Evolutionary conservation across 768 basidiomycete genomes (phyloP), one percentile per base, ranked within the genome.

Genomic region (Pleurotus eryngii): DNA sequence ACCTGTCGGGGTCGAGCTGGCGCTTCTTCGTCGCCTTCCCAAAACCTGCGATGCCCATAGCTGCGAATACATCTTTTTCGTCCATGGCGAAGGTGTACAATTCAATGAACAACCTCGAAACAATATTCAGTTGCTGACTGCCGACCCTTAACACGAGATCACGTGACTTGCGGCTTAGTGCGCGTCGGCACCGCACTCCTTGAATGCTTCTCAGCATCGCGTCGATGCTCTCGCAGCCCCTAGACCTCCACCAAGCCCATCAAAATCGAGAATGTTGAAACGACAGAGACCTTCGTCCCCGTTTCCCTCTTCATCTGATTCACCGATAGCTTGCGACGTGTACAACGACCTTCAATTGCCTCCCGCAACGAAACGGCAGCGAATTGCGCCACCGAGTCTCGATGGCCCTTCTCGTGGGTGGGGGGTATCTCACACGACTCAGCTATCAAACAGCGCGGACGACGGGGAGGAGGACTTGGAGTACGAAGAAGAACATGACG

Each of bases 21-120:
- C 78, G 84, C 72, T 85, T 85, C 68, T 84, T 81, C 22, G 73
- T 66, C 45, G 85, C 71, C 73, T 92, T 94, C 22, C 92, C 92
- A 67, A 95, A 95, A 20, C 89, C 89, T 64, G 83, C 64, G 57
- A 94, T 89, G 5, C 92, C 92, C 87, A 95, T 92, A 9, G 87
- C 83, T 2, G 87, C 84, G 64, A 92, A 80, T 17, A 92, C 72
- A 59, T 92, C 90, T 73, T 79, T 78, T 70, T 86, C 82, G 22
- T 54, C 51, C 51, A 70, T 70, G 82, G 83, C 82, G n/a, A 45
- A 56, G 63, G 45, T 4, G 3, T 14, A 20, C 18, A 45, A 39
- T 15, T 35, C 30, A 11, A 9, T 35, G 30, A 35, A 35, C 30
- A 35, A 35, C 30, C 30, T 35, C 8, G 30, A 35, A 9, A 11